Percentiles rank a stretch among this genome's conserved stretches.
Conservation (phyloP, 139 green algal species). For the Coelastrella sp. region DNA sequence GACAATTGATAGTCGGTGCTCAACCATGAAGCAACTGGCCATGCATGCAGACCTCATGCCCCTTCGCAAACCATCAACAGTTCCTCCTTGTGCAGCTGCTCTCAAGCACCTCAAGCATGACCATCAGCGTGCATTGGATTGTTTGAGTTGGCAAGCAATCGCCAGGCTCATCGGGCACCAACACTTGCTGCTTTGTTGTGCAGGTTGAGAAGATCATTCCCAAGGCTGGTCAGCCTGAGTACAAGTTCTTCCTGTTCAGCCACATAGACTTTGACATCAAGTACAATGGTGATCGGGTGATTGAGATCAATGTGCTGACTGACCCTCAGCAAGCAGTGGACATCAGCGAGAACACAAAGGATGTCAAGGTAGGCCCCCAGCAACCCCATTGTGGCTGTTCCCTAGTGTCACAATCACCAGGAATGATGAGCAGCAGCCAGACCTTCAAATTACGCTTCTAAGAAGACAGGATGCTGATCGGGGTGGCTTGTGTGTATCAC, state of each 20-base stretch:
- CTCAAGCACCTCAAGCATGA: too few relatives aligned
- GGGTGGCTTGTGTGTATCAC: not conserved
- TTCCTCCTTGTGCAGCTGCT: too few relatives aligned
- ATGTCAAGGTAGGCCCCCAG: slow-evolving; percentile 42
- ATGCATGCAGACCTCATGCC: too few relatives aligned
- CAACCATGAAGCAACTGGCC: too few relatives aligned
- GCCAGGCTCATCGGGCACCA: too few relatives aligned
- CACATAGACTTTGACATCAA: slow-evolving; percentile 95
- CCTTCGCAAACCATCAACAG: too few relatives aligned
- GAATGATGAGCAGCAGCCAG: too few relatives aligned
- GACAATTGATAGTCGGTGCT: too few relatives aligned
- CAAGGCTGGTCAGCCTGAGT: slow-evolving; percentile 45
- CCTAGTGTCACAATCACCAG: too few relatives aligned
- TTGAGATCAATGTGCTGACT: slow-evolving; percentile 94
- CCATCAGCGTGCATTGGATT: too few relatives aligned
- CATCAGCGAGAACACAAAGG: slow-evolving; percentile 55
- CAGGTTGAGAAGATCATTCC: slow-evolving; percentile 74
- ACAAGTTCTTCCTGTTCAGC: slow-evolving; percentile 81
- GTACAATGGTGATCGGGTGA: slow-evolving; percentile 78
- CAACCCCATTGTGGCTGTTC: not conserved
- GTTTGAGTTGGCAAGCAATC: too few relatives aligned
- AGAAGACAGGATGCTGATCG: not conserved
- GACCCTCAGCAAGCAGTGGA: slow-evolving; percentile 70
- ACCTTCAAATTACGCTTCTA: too few relatives aligned
- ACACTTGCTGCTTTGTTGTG: not conserved